Evolutionary conservation across 768 basidiomycete genomes (phyloP), one percentile per base, ranked within the genome.

Genomic region (Pleurotus tuoliensis): DNA sequence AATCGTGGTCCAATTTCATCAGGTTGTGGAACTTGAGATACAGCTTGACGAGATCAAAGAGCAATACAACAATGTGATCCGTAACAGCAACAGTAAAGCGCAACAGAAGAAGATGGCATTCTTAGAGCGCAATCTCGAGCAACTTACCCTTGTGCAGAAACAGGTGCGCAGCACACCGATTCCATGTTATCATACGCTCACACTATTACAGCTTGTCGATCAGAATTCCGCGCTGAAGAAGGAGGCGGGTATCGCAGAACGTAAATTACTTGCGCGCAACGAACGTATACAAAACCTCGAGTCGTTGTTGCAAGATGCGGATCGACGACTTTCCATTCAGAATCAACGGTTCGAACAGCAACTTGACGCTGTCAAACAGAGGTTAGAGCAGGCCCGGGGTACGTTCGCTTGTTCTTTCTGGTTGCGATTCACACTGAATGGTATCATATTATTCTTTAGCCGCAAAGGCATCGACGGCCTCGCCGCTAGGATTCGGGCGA

Each of bases 61-160:
- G 73, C 95, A 98, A 68, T 99, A 99, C 74, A 96, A 94, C 76
- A 96, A 95, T 68, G 93, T 98, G 58, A 94, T 97, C 65, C 89
- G 93, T 60, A 97, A 97, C 70, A 95, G 94, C 76, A 98, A 98
- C 72, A 94, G 90, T 72, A 95, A 96, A 71, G 93, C 96, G 5
- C 97, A 99, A 64, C 93, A 96, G 75, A 95, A 96, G 83, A 98
- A 98, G 82, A 95, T 98, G 90, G 92, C 94, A 11, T 97, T 98
- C 82, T 73, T 99, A 55, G 94, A 98, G 68, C 89, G 96, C 52
- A 99, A 98, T 67, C 76, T 99, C 52, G 95, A 98, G 66, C 93
- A 96, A 67, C 75, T 98, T 61, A 96, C 94, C 24, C 73, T 92
- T 52, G 94, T 98, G 18, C 97, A 98, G 82, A 97, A 98, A 72